Conservation (phyloP, 164 flowering plant species). For the Santalum album region DNA sequence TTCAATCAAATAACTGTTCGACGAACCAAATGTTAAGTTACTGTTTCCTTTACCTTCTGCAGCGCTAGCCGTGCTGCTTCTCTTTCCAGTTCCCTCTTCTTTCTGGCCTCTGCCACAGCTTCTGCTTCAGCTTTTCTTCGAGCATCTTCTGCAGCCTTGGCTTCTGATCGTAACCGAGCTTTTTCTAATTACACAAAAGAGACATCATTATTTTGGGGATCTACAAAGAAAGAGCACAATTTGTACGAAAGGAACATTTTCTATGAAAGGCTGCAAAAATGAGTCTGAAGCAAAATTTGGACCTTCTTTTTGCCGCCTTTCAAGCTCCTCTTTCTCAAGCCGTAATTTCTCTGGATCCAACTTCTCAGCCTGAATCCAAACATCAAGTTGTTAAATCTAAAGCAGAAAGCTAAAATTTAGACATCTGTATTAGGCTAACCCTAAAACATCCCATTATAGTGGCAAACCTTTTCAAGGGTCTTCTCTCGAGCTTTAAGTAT, state of each 20-base stretch:
- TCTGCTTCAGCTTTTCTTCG: slow-evolving; percentile 58
- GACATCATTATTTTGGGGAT: too few species aligned
- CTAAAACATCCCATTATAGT: not conserved
- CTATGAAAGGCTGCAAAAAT: not conserved
- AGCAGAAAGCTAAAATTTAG: slow-evolving; percentile 7
- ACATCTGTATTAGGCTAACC: too few species aligned
- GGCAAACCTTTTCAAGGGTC: slow-evolving; percentile 56
- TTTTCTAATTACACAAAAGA: slow-evolving; percentile 40
- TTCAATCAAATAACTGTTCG: too few species aligned
- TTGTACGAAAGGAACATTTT: too few species aligned
- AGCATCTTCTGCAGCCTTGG: slow-evolving; percentile 87
- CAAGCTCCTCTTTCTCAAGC: slow-evolving; percentile 68
- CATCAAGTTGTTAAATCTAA: slow-evolving; percentile 11
- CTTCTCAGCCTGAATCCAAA: slow-evolving; percentile 47
- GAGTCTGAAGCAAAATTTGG: not conserved
- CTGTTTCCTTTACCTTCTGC: too few species aligned
- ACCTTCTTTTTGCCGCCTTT: slow-evolving; percentile 69
- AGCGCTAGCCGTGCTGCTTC: slow-evolving; percentile 86
- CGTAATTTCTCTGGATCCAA: slow-evolving; percentile 68
- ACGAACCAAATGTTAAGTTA: too few species aligned
- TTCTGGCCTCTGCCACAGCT: slow-evolving; percentile 72
- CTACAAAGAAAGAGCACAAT: too few species aligned
- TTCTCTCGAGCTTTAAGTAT: slow-evolving; percentile 84
- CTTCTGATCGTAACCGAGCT: slow-evolving; percentile 80
- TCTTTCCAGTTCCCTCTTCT: slow-evolving; percentile 74